These are phyloP conservation scores for Solanum arcanum DNA, from an alignment of 257 asterid genomes.

Conservation along the genomic window DNA sequence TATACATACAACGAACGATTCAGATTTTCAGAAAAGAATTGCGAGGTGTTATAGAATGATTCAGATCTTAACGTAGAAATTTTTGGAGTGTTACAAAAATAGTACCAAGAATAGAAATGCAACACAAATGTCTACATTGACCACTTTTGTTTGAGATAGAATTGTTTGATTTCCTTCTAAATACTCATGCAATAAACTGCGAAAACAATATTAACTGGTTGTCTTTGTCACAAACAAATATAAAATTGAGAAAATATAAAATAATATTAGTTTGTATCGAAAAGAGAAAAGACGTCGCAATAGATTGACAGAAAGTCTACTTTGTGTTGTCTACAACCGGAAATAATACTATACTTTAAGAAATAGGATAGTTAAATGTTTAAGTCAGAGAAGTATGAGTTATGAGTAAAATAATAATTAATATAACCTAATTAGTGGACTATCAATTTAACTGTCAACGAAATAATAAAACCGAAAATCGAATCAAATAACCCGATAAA, in stretches of 20 bases:
- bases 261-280: too few relatives aligned
- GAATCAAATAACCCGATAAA: too few relatives aligned
- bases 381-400: background rate
- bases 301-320: background rate
- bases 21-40: too few relatives aligned
- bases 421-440: too few relatives aligned
- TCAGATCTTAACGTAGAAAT: too few relatives aligned
- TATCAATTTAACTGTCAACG: background rate
- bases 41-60: too few relatives aligned
- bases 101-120: background rate
- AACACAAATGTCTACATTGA: background rate
- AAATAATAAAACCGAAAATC: too few relatives aligned
- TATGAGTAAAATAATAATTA: background rate
- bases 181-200: background rate
- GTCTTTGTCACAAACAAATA: background rate
- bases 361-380: background rate
- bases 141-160: background rate
- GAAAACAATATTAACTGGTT: background rate
- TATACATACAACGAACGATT: too few relatives aligned
- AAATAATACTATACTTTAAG: background rate
- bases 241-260: too few relatives aligned
- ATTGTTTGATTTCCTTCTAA: background rate
- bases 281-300: background rate
- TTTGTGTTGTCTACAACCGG: background rate
- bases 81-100: too few relatives aligned